Conservation (phyloP, 2,329 filamentous ascomycete species). For the Neofusicoccum sp. region DNA sequence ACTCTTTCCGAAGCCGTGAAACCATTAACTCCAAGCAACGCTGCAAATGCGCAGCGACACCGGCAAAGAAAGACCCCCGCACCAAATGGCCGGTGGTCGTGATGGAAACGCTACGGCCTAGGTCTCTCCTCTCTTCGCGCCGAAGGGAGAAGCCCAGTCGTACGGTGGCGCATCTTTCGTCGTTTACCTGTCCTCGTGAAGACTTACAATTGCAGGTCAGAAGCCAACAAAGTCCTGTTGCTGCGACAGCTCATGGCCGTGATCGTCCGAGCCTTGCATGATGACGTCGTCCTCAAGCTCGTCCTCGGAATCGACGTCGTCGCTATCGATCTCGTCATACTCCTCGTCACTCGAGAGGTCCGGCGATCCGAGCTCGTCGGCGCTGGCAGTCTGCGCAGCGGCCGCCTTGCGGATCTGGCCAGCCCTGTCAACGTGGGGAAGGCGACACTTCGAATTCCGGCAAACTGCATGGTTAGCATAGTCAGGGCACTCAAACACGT, state of each 20-base stretch:
- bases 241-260: conserved; percentile 50
- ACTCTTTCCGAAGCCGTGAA: neutral
- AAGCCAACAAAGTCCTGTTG: conserved; percentile 59
- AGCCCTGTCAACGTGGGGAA: conserved; percentile 86
- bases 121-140: neutral
- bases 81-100: neutral
- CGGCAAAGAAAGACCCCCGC: neutral
- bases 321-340: conserved; percentile 65
- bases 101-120: neutral
- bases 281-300: conserved; percentile 44
- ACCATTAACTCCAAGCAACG: conserved; percentile 8
- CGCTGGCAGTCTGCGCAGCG: conserved; percentile 43
- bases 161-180: too few relatives aligned
- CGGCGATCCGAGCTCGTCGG: conserved; percentile 34
- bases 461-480: conserved; percentile 90
- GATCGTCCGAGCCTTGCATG: conserved; percentile 35
- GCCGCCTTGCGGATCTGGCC: conserved; percentile 70
- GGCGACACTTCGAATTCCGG: conserved; percentile 77
- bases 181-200: neutral
- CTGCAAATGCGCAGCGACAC: neutral
- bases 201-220: conserved; percentile 28
- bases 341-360: conserved; percentile 82
- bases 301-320: conserved; percentile 76
- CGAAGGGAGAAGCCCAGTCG: neutral
- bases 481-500: conserved; percentile 92